Evolutionary conservation across 805 yeast species (phyloP).

Genomic region (Nakazawaea populi): DNA sequence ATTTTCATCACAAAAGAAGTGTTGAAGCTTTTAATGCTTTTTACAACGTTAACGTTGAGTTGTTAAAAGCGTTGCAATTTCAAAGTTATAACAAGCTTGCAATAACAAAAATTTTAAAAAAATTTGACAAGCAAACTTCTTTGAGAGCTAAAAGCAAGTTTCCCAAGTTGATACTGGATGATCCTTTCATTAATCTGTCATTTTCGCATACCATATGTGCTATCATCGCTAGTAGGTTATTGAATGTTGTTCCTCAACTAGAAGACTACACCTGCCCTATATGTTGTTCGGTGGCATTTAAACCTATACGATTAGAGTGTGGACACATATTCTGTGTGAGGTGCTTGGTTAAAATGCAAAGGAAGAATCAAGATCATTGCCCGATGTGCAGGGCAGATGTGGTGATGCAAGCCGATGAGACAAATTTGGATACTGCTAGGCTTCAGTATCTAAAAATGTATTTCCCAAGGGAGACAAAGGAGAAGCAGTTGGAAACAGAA

Average conservation of each 20-base stretch:
- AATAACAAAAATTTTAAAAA: conserved; percentile 61
- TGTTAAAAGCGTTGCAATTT: conserved; percentile 53
- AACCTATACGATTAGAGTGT: conserved; percentile 62
- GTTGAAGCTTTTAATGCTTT: conserved; percentile 42
- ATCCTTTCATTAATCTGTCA: conserved; percentile 41
- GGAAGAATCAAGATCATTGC: conserved; percentile 52
- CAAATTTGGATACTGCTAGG: conserved; percentile 50
- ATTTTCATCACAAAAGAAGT: conserved; percentile 43
- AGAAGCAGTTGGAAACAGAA: conserved; percentile 51
- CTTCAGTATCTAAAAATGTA: conserved; percentile 48
- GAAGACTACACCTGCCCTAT: conserved; percentile 76
- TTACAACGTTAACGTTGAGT: conserved; percentile 43
- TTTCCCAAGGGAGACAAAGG: conserved; percentile 64
- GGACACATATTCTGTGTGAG: conserved; percentile 68
- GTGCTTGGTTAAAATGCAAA: conserved; percentile 63
- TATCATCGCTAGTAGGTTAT: conserved; percentile 46
- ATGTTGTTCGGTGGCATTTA: conserved; percentile 63
- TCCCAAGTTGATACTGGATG: conserved; percentile 36
- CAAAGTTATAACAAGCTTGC: conserved; percentile 61
- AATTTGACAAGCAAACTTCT: conserved; percentile 69
- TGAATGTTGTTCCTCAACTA: conserved; percentile 61
- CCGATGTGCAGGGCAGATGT: conserved; percentile 60
- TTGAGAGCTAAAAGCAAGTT: conserved; percentile 40
- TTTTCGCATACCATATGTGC: conserved; percentile 49
- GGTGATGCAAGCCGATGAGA: conserved; percentile 50